A percentile compares a stretch with the other conserved stretches of the same genome.
Evolutionary conservation across 768 basidiomycete genomes (phyloP).

Genomic region (Podaxis rugospora): DNA sequence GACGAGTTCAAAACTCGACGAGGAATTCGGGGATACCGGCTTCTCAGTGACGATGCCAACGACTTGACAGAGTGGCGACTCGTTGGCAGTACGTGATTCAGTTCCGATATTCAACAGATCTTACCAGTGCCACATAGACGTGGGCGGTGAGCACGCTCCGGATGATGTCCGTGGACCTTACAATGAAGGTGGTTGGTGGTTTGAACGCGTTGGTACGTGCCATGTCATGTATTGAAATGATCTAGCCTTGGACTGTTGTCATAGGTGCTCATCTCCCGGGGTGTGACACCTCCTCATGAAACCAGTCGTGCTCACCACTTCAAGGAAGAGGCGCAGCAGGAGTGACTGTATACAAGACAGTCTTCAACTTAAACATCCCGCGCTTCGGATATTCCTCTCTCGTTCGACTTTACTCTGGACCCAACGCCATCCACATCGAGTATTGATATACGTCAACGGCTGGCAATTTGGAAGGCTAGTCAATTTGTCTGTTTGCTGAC

Average conservation of each 20-base stretch:
- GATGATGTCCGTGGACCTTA: slow-evolving; percentile 57
- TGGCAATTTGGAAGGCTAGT: slow-evolving; percentile 56
- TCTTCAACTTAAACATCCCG: slow-evolving; percentile 50
- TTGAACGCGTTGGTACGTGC: slow-evolving; percentile 43
- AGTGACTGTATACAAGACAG: slow-evolving; percentile 61
- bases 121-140: slow-evolving; percentile 16
- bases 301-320: slow-evolving; percentile 38
- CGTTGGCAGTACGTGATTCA: slow-evolving; percentile 29
- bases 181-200: slow-evolving; percentile 55
- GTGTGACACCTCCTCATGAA: slow-evolving; percentile 53
- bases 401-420: slow-evolving; percentile 55
- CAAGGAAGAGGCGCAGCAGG: slow-evolving; percentile 46
- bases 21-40: slow-evolving; percentile 61
- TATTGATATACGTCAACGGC: slow-evolving; percentile 63
- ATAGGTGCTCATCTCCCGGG: slow-evolving; percentile 56
- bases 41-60: slow-evolving; percentile 28
- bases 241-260: not conserved
- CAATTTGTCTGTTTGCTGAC: not conserved
- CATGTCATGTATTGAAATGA: not conserved
- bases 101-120: too few species aligned
- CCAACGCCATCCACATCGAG: slow-evolving; percentile 52
- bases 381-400: slow-evolving; percentile 47
- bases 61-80: slow-evolving; percentile 34
- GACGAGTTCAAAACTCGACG: slow-evolving; percentile 53
- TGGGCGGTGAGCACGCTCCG: slow-evolving; percentile 39